These are phyloP conservation scores for Emiliania huxleyi DNA, from an alignment of 78 protist genomes.

Conservation along the genomic window DNA sequence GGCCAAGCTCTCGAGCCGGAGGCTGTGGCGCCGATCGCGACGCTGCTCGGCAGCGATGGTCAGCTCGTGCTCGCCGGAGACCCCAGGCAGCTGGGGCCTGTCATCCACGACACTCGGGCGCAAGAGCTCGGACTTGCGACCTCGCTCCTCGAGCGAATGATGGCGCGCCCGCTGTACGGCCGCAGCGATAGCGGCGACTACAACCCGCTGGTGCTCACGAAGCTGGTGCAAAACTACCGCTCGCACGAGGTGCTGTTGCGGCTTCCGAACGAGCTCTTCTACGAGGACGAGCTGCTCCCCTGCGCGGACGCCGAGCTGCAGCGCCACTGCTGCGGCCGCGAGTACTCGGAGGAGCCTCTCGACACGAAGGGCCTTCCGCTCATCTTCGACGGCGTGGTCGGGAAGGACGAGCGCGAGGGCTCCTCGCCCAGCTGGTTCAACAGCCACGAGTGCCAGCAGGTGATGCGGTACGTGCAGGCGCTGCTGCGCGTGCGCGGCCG, in stretches of 20 bases:
- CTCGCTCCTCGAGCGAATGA: slow-evolving; percentile 41
- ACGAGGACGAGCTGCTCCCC: slow-evolving; percentile 24
- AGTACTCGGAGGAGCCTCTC: background rate
- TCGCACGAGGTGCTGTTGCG: slow-evolving; percentile 40
- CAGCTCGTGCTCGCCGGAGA: slow-evolving; percentile 58
- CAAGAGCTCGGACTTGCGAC: background rate
- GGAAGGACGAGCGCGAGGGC: slow-evolving; percentile 26
- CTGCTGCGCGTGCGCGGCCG: background rate
- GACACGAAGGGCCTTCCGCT: background rate
- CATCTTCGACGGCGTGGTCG: slow-evolving; percentile 30
- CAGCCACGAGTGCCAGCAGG: background rate
- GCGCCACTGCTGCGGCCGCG: background rate
- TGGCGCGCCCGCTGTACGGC: background rate
- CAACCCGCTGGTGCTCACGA: background rate
- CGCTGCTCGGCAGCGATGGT: background rate
- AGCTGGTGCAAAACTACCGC: slow-evolving; percentile 48
- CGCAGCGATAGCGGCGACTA: too few relatives aligned
- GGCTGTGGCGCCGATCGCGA: background rate
- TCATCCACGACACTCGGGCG: too few relatives aligned
- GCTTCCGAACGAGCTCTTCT: slow-evolving; percentile 24
- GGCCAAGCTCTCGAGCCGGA: slow-evolving; percentile 48
- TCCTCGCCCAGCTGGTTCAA: slow-evolving; percentile 53
- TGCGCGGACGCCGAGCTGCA: background rate
- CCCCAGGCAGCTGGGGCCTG: slow-evolving; percentile 58
- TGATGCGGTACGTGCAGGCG: background rate